A percentile compares a stretch with the other conserved stretches of the same genome.
Conservation (phyloP, 352 stramenopile genomes). For the Phytophthora tentaculata region DNA sequence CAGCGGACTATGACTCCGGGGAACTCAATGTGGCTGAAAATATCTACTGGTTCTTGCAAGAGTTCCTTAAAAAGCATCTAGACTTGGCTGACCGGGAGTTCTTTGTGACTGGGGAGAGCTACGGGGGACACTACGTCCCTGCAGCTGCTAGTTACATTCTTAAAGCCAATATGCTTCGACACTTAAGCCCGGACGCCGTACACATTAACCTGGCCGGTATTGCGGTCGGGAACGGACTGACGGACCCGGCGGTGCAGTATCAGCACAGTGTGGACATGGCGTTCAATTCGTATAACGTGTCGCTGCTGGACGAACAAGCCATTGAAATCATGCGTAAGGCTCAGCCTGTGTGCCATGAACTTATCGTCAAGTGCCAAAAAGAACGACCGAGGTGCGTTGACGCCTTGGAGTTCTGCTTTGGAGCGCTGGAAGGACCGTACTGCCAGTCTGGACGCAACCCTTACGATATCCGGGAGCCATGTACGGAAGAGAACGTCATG, state of each 20-base stretch:
- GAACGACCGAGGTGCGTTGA: slow-evolving; percentile 49
- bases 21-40: slow-evolving; percentile 67
- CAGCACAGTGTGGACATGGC: slow-evolving; percentile 74
- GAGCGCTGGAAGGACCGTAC: slow-evolving; percentile 58
- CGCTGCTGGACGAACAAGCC: slow-evolving; percentile 49
- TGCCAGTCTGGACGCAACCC: slow-evolving; percentile 59
- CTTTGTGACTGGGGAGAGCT: slow-evolving; percentile 75
- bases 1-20: slow-evolving; percentile 48
- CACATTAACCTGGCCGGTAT: slow-evolving; percentile 64
- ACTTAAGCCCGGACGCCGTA: slow-evolving; percentile 24
- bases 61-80: slow-evolving; percentile 63
- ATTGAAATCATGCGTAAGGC: slow-evolving; percentile 59
- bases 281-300: slow-evolving; percentile 76
- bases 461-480: slow-evolving; percentile 78
- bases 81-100: slow-evolving; percentile 54
- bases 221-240: slow-evolving; percentile 79
- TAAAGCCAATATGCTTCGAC: slow-evolving; percentile 44
- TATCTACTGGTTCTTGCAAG: slow-evolving; percentile 78
- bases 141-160: slow-evolving; percentile 60
- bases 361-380: slow-evolving; percentile 60
- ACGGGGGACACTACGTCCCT: slow-evolving; percentile 73
- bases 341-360: slow-evolving; percentile 60
- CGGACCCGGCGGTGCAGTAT: slow-evolving; percentile 71
- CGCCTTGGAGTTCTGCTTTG: slow-evolving; percentile 65
- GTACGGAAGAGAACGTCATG: slow-evolving; percentile 56